These are phyloP conservation scores for Lumnitzera littorea DNA, from an alignment of 345 rosid genomes.

Conservation along the genomic window DNA sequence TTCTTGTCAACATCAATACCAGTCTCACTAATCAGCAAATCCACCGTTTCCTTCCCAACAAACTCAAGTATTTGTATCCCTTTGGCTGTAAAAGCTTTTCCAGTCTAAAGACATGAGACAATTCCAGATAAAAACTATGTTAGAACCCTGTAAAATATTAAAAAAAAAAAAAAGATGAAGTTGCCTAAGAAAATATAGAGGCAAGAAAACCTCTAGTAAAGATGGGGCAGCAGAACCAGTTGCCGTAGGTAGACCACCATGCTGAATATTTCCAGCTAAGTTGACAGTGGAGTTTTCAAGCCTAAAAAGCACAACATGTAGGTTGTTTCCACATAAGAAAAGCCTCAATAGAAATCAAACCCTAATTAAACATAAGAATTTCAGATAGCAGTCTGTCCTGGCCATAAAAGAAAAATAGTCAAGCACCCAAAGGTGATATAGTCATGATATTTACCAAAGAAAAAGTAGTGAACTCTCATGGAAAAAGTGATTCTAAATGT, in stretches of 20 bases:
- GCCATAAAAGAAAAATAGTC: too few relatives aligned
- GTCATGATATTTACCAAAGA: background rate
- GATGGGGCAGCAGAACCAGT: slow-evolving; percentile 78
- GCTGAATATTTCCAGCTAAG: slow-evolving; percentile 61
- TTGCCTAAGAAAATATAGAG: slow-evolving; percentile 3
- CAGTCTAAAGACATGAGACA: slow-evolving; percentile 43
- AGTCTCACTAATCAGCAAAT: slow-evolving; percentile 78
- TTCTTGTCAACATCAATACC: slow-evolving; percentile 67
- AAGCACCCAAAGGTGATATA: background rate
- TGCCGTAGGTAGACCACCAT: slow-evolving; percentile 44
- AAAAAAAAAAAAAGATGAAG: slow-evolving; percentile 1
- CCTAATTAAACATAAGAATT: background rate
- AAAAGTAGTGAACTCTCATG: background rate
- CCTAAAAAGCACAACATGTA: slow-evolving; percentile 28
- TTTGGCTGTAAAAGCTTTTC: slow-evolving; percentile 87
- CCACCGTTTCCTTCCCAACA: slow-evolving; percentile 95
- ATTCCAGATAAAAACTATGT: background rate
- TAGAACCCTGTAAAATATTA: slow-evolving; percentile 5
- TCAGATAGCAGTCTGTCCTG: background rate
- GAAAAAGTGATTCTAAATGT: background rate
- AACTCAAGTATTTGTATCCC: slow-evolving; percentile 96
- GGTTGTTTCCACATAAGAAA: too few relatives aligned
- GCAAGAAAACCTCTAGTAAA: slow-evolving; percentile 61
- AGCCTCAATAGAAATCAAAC: too few relatives aligned
- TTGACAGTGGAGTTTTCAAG: slow-evolving; percentile 70